phyloP scores from a whole-genome alignment of 2,329 filamentous ascomycete species.

The Fusarium fujikuroi region DNA sequence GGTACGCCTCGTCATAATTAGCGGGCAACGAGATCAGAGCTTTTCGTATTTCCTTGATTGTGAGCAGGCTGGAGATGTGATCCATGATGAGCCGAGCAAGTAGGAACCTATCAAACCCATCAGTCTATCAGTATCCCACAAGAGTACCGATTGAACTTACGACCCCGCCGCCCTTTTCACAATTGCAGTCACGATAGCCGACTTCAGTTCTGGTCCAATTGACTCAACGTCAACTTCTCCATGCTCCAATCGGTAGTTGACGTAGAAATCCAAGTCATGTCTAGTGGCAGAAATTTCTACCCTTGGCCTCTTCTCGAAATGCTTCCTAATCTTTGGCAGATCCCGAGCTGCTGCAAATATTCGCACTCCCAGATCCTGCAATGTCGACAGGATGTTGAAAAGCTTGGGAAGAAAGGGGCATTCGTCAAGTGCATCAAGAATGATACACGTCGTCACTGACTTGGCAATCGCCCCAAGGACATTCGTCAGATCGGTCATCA shows the following conservation, averaged over 20 bases:
- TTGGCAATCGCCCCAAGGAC: background rate
- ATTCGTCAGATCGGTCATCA: background rate
- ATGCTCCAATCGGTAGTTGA: background rate
- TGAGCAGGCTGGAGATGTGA: background rate
- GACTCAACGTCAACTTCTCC: background rate
- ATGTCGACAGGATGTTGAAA: background rate
- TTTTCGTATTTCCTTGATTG: background rate
- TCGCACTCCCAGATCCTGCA: background rate
- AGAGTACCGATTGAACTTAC: background rate
- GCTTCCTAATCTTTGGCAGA: background rate
- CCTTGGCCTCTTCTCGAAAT: background rate
- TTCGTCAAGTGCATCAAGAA: background rate
- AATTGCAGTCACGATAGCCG: background rate
- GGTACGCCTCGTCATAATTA: background rate
- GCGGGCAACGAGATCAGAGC: background rate
- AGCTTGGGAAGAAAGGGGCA: background rate
- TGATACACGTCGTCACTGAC: background rate
- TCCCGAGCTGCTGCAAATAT: background rate
- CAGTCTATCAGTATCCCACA: background rate
- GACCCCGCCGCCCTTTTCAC: background rate
- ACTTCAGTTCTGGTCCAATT: background rate
- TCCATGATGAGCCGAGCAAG: background rate
- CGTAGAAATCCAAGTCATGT: background rate
- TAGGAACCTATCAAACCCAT: background rate
- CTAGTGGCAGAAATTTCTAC: background rate